Conservation (phyloP, 352 stramenopile genomes). For the Pythium aphanidermatum region DNA sequence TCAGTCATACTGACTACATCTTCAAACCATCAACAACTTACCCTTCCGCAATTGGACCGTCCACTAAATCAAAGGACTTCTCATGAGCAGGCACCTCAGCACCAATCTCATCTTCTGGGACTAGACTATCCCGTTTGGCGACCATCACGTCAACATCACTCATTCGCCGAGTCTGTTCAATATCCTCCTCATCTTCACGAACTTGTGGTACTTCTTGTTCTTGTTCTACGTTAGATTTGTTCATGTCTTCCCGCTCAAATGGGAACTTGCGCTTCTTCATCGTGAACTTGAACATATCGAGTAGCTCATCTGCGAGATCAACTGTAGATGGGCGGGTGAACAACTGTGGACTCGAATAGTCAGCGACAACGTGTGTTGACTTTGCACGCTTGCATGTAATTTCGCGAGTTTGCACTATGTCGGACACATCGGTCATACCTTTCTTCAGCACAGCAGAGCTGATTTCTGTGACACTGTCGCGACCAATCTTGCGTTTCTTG, state of each 20-base stretch:
- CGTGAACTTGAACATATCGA: constrained; percentile 73
- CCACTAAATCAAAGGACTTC: constrained; percentile 18
- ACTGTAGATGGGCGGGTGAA: constrained; percentile 52
- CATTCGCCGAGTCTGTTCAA: constrained; percentile 66
- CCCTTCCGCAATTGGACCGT: constrained; percentile 11
- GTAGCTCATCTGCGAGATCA: constrained; percentile 51
- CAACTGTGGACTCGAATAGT: constrained; percentile 27
- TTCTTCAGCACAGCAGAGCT: constrained; percentile 72
- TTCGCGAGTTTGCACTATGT: constrained; percentile 57
- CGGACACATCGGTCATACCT: constrained; percentile 67
- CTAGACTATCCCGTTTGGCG: constrained; percentile 14
- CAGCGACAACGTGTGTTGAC: constrained; percentile 22
- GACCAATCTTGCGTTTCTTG: constrained; percentile 80
- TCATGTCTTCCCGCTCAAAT: constrained; percentile 29
- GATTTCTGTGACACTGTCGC: constrained; percentile 75
- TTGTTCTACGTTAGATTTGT: background rate
- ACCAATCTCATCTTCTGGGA: constrained; percentile 3
- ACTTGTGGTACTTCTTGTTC: constrained; percentile 11
- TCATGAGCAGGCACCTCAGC: constrained; percentile 1
- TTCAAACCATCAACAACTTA: background rate
- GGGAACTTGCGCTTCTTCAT: constrained; percentile 86
- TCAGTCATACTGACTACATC: background rate
- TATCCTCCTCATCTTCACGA: constrained; percentile 25
- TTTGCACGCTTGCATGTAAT: constrained; percentile 30
- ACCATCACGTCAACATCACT: constrained; percentile 46